phyloP scores from a whole-genome alignment of 2,329 filamentous ascomycete genomes.

The Fusarium sp. region DNA sequence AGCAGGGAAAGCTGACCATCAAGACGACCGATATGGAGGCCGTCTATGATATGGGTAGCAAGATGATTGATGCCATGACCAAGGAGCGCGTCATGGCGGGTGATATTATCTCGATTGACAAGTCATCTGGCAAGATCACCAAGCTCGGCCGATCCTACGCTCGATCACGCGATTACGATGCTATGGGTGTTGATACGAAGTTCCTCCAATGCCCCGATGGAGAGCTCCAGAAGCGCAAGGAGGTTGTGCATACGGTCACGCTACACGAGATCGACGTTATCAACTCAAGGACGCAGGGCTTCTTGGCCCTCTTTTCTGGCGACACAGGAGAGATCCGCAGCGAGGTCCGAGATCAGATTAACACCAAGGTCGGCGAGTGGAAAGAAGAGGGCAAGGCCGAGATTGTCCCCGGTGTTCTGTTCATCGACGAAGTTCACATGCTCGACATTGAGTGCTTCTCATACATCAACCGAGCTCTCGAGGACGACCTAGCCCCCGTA shows the following conservation, averaged over 20 bases:
- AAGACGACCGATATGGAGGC: constrained; percentile 99
- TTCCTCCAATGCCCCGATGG: constrained; percentile 98
- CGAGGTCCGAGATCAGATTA: constrained; percentile 98
- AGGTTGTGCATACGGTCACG: constrained; percentile 96
- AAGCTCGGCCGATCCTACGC: constrained; percentile 97
- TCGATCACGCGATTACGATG: constrained; percentile 96
- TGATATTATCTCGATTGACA: constrained; percentile 98
- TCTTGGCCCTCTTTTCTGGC: constrained; percentile 95
- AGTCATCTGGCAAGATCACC: constrained; percentile 97
- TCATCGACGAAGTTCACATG: constrained; percentile 99
- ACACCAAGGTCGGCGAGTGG: constrained; percentile 99
- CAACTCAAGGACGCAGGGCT: constrained; percentile 98
- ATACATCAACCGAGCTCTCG: constrained; percentile 96
- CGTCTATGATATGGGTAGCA: constrained; percentile 98
- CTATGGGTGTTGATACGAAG: constrained; percentile 98
- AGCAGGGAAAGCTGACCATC: constrained; percentile 99
- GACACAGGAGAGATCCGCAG: constrained; percentile 98
- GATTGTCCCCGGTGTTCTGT: constrained; percentile 96
- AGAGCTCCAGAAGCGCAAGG: constrained; percentile 96
- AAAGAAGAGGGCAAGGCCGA: constrained; percentile 99
- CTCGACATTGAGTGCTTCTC: constrained; percentile 99
- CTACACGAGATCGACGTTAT: constrained; percentile 99
- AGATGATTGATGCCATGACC: constrained; percentile 99
- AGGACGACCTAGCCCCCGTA: constrained; percentile 94
- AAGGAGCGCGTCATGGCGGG: constrained; percentile 99